Base-by-base conservation (phyloP, 441 rosid genomes). In the Erysimum cheiri region DNA sequence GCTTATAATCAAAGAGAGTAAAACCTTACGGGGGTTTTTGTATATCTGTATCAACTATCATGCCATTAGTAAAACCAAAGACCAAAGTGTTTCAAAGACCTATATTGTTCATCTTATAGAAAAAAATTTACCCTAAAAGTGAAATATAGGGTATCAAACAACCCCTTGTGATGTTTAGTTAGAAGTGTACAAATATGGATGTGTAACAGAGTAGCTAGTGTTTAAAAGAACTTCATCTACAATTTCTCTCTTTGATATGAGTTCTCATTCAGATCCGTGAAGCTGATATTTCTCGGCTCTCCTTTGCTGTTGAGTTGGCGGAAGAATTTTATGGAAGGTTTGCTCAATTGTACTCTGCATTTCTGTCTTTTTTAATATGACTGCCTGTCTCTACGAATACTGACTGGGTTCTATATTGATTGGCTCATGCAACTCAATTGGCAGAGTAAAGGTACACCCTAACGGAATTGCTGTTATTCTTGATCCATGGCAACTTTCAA, bases 271-370 rank as follows among this genome's bases (percentile, higher is more conserved):
- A 95, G 99, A 86, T 92, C 48, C 93, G 98, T 29, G 97, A 95
- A 86, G 99, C 99, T 80, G 99, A 95, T 65, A 90, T 95, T 80
- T 92, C 98, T 64, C 87, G 98, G 60, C 83, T 95, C 67, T 95
- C 99, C 78, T 95, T 95, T 82, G 99, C 99, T 72, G 96, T 91
- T 73, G 99, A 95, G 81, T 92, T 95, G 71, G 99, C 99, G 65
- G 99, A 95, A 85, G 99, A 95, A 77, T 95, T 92, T 81, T 95
- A 95, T 79, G 99, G 97, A 84, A 95, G 99, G 97, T 90, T 74
- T 78, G 78, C 15, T 52, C 58, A 75, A 72, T 70, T 63, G 13
- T 69, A 47, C 61, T 74, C 13, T 49, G 63, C 71, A 80, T 47
- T 80, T 31, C 12, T 64, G 22, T 54, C 46, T 60, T 73, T 15